phyloP scores from a whole-genome alignment of 2,329 filamentous ascomycete species.

The Nemania sp. region DNA sequence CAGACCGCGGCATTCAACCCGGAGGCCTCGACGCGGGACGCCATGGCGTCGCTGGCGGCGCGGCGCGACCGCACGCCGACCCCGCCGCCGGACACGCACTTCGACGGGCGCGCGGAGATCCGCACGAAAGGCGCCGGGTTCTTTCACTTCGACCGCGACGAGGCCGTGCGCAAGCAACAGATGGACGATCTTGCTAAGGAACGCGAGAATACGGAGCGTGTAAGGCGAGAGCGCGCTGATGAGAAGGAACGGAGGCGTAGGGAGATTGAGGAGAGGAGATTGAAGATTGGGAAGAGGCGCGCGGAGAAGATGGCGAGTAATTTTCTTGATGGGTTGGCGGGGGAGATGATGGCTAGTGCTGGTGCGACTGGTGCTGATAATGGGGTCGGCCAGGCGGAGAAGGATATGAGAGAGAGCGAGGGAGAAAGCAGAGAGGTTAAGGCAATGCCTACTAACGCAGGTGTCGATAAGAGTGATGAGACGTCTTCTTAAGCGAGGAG shows the following conservation, averaged over 20 bases:
- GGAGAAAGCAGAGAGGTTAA: background rate
- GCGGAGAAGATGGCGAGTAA: constrained; percentile 43
- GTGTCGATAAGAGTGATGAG: background rate
- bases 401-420: background rate
- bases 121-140: constrained; percentile 88
- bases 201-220: constrained; percentile 57
- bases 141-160: constrained; percentile 82
- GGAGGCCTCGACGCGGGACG: constrained; percentile 58
- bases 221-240: constrained; percentile 68
- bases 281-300: constrained; percentile 60
- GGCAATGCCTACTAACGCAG: background rate
- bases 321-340: constrained; percentile 43
- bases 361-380: background rate
- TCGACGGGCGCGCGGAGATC: constrained; percentile 82
- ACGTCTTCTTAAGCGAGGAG: background rate
- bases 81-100: constrained; percentile 79
- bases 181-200: constrained; percentile 80
- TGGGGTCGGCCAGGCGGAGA: background rate
- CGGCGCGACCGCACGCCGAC: constrained; percentile 80
- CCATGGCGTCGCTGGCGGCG: constrained; percentile 78
- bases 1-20: constrained; percentile 83
- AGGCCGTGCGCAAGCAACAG: constrained; percentile 63
- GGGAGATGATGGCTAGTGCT: constrained; percentile 31
- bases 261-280: constrained; percentile 66
- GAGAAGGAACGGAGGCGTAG: constrained; percentile 62